Evolutionary conservation across 2,329 filamentous ascomycete species (phyloP).

Genomic region (Diaporthe sp.): DNA sequence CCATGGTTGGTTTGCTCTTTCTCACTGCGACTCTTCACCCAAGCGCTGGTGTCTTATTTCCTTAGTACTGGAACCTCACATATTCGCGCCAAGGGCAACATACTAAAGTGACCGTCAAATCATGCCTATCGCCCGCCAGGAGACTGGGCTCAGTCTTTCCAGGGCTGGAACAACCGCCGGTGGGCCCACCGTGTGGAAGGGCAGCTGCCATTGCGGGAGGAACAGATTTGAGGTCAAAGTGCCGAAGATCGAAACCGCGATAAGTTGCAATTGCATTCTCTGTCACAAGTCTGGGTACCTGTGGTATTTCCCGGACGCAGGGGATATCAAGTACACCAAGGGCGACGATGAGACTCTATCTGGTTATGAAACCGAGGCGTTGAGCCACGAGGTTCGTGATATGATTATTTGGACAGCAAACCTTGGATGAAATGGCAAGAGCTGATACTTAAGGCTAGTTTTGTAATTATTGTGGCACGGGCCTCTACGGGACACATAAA

Average conservation of each 20-base stretch:
- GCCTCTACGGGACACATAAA: constrained; percentile 45
- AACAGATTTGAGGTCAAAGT: constrained; percentile 45
- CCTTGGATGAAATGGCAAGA: background rate
- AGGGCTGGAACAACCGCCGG: background rate
- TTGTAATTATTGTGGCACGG: constrained; percentile 46
- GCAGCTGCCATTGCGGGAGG: constrained; percentile 49
- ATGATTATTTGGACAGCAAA: no score
- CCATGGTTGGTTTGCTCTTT: background rate
- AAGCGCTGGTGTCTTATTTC: background rate
- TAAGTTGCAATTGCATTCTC: constrained; percentile 44
- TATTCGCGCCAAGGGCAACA: no score
- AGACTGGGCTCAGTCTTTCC: constrained; percentile 34
- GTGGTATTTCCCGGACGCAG: constrained; percentile 42
- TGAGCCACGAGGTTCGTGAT: constrained; percentile 43
- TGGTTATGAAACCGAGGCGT: constrained; percentile 32
- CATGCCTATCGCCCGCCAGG: constrained; percentile 35
- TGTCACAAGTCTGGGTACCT: constrained; percentile 49
- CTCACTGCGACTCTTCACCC: background rate
- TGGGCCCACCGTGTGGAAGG: constrained; percentile 33
- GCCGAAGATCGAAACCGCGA: constrained; percentile 34
- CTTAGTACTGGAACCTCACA: background rate
- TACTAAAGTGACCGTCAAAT: background rate
- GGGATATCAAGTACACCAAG: constrained; percentile 31
- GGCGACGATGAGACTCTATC: constrained; percentile 30
- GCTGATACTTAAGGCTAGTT: constrained; percentile 41